A percentile compares a stretch with the other conserved stretches of the same genome.
Evolutionary conservation across 1,284 basidiomycete genomes (phyloP).

Genomic region (Boletus mariae): DNA sequence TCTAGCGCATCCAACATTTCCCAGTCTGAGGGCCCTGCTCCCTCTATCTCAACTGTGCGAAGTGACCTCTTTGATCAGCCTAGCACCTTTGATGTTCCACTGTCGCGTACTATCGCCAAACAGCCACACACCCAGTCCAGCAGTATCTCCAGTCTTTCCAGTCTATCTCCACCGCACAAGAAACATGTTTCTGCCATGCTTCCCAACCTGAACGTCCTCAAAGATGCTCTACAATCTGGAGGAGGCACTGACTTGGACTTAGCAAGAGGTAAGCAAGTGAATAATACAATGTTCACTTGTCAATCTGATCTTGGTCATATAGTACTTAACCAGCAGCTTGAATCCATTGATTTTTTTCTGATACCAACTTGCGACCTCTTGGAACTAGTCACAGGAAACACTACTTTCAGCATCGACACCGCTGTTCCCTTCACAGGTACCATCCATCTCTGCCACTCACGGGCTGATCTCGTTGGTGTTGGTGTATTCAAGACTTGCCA

Average conservation of each 20-base stretch:
- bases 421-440: background rate
- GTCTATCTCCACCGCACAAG: background rate
- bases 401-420: background rate
- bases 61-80: background rate
- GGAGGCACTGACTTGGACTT: background rate
- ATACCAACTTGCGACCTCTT: background rate
- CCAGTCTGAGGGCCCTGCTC: no score
- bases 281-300: background rate
- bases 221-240: background rate
- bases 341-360: background rate
- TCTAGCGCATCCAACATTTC: no score
- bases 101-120: background rate
- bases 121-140: background rate
- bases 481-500: background rate
- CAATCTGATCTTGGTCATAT: background rate
- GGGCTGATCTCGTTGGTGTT: background rate
- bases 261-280: background rate
- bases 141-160: background rate
- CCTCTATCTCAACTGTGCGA: no score
- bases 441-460: background rate
- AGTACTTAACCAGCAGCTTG: background rate
- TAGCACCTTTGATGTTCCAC: background rate
- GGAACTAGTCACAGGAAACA: background rate
- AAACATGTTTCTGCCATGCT: background rate
- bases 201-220: background rate